Evolutionary conservation across 345 rosid genomes (phyloP), one percentile per base, ranked within the genome.

Genomic region (Bruguiera parviflora): DNA sequence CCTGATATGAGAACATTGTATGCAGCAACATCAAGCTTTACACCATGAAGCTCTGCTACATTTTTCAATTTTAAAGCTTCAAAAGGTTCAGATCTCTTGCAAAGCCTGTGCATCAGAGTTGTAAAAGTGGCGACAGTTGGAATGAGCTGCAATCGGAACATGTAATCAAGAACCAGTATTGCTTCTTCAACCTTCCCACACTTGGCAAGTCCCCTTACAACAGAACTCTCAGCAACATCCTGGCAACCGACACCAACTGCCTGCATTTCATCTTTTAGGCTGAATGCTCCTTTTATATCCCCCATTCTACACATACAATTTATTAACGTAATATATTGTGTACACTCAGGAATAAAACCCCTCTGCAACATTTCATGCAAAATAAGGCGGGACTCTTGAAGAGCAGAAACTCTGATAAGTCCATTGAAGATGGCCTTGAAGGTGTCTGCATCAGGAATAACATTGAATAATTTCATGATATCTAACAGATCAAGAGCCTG

Each of bases 161-260:
- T 89, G 75, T 55, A 46, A 65, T 84, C 77, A 67, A 91, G 83
- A 65, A 88, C 77, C 66, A 91, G 65, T 58, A 63, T 75, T 72
- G 96, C 88, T 78, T 83, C 96, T 66, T 89, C 97, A 68, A 86
- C 80, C 86, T 89, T 91, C 35, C 98, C 89, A 64, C 86, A 88
- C 66, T 65, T 83, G 21, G 96, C 97, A 73, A 93, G 86, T 6
- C 85, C 97, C 83, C 97, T 84, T n/a, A 91, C 88, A 79, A 90
- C 65, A 63, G 97, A 89, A 79, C 97, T 89, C 81, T 89, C 97
- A 53, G 91, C 96, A 77, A 89, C 87, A 71, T 80, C 84, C 37
- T 19, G 60, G 8, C 90, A 74, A 79, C 74, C 65, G 43, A 79
- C 68, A 59, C 83, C 81, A 58, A 69, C 65, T 53, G 77, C 68